These are phyloP conservation scores for Vinca minor DNA, from an alignment of 257 asterid genomes.

Conservation along the genomic window DNA sequence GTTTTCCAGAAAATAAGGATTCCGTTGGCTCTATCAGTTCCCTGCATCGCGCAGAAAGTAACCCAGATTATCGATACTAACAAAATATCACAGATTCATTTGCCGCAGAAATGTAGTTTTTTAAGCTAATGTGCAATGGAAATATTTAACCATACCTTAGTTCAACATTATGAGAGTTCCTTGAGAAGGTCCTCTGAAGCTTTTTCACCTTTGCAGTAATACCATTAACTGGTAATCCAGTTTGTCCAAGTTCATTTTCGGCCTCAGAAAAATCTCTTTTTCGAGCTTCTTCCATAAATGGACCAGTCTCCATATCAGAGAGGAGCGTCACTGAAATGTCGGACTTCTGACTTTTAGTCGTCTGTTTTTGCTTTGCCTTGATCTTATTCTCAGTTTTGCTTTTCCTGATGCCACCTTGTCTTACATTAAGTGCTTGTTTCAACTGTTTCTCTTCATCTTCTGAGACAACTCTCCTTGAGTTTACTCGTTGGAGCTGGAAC, in stretches of 20 bases:
- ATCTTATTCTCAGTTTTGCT: constrained; percentile 48
- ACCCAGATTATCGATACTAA: constrained; percentile 9
- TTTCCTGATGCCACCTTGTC: constrained; percentile 66
- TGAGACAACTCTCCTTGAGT: constrained; percentile 34
- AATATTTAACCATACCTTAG: constrained; percentile 44
- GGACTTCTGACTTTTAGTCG: constrained; percentile 41
- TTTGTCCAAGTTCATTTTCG: constrained; percentile 39
- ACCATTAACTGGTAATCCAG: constrained; percentile 25
- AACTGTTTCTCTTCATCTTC: constrained; percentile 64
- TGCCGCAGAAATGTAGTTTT: neutral
- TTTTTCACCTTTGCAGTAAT: constrained; percentile 37
- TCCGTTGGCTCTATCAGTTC: constrained; percentile 36
- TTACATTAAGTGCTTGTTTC: constrained; percentile 51
- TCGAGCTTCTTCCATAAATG: constrained; percentile 34
- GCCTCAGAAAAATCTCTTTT: constrained; percentile 40
- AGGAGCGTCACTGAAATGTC: constrained; percentile 32
- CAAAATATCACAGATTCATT: neutral
- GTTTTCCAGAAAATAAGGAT: constrained; percentile 30
- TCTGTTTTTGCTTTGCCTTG: constrained; percentile 42
- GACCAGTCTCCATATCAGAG: constrained; percentile 27
- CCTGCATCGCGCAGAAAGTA: constrained; percentile 28
- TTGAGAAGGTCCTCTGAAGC: constrained; percentile 40
- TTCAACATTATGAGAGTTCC: constrained; percentile 70
- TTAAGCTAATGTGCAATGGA: neutral
- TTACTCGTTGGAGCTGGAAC: constrained; percentile 44